A percentile compares a stretch with the other conserved stretches of the same genome.
Conservation (phyloP, 169 alveolate species). For the Plasmodium cynomolgi region DNA sequence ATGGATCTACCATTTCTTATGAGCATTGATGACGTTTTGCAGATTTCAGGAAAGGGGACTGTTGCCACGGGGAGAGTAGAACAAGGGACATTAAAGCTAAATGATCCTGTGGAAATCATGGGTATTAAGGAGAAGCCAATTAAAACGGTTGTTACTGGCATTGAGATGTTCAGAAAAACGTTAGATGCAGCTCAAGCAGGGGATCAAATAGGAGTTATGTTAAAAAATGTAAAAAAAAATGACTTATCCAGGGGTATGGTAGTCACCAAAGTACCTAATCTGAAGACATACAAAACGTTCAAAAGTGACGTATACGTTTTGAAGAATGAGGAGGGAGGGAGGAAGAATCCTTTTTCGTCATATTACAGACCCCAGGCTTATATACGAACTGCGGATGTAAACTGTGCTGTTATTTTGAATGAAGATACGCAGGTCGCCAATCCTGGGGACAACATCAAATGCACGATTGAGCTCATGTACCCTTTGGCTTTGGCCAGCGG, state of each 20-base stretch:
- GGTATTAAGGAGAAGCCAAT: conserved; percentile 89
- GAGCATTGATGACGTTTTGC: conserved; percentile 90
- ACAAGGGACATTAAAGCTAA: conserved; percentile 92
- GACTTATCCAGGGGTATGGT: conserved; percentile 92
- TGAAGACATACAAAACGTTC: conserved; percentile 88
- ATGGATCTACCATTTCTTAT: conserved; percentile 91
- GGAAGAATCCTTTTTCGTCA: conserved; percentile 94
- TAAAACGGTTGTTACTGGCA: conserved; percentile 88
- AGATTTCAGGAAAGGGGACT: conserved; percentile 94
- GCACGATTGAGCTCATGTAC: conserved; percentile 85
- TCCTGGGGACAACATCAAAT: conserved; percentile 86
- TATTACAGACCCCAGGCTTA: conserved; percentile 96
- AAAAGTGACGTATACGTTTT: conserved; percentile 93
- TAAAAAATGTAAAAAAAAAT: conserved; percentile 92
- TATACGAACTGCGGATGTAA: conserved; percentile 95
- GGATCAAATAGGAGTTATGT: conserved; percentile 94
- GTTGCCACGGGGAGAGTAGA: conserved; percentile 96
- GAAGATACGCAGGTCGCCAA: conserved; percentile 84
- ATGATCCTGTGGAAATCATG: conserved; percentile 92
- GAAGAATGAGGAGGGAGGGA: conserved; percentile 96
- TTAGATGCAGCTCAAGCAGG: conserved; percentile 96
- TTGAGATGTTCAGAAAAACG: conserved; percentile 94
- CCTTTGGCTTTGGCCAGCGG: conserved; percentile 89
- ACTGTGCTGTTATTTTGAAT: conserved; percentile 91
- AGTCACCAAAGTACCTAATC: conserved; percentile 89